Conservation (phyloP, 495 filamentous ascomycete species). For the Xylaria venustula region DNA sequence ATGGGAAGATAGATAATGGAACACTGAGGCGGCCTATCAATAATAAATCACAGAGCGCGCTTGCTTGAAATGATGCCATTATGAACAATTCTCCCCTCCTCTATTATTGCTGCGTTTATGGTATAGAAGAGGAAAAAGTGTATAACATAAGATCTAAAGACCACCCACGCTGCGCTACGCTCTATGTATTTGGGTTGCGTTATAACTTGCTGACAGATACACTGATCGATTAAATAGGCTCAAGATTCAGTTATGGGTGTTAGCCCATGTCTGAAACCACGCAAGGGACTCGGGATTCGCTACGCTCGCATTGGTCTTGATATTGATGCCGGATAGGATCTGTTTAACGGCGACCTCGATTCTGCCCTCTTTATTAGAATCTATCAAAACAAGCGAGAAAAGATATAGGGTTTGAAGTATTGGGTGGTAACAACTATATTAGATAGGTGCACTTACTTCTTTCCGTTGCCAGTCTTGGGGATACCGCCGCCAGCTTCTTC, state of each 20-base stretch:
- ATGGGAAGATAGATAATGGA: neutral
- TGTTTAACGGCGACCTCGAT: conserved; percentile 93
- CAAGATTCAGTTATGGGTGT: conserved; percentile 24
- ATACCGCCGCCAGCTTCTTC: conserved; percentile 73
- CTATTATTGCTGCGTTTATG: neutral
- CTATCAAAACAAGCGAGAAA: neutral
- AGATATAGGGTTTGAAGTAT: neutral
- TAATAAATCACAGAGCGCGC: neutral
- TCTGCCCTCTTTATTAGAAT: conserved; percentile 28
- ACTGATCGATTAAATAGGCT: too few species aligned
- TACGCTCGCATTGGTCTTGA: conserved; percentile 83
- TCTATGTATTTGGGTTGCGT: too few species aligned
- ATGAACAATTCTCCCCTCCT: neutral
- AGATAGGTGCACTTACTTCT: conserved; percentile 64
- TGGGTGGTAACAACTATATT: neutral
- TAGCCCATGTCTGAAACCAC: conserved; percentile 78
- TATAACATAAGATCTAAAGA: too few species aligned
- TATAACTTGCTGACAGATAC: too few species aligned
- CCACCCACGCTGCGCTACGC: too few species aligned
- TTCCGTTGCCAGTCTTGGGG: conserved; percentile 86
- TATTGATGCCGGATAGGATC: conserved; percentile 81
- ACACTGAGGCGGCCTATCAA: too few species aligned
- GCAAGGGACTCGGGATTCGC: conserved; percentile 80
- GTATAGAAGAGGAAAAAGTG: too few species aligned
- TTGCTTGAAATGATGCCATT: neutral